A percentile compares a stretch with the other conserved stretches of the same genome.
Evolutionary conservation across 2,329 filamentous ascomycete genomes (phyloP).

Genomic region (Colletotrichum sansevieriae): DNA sequence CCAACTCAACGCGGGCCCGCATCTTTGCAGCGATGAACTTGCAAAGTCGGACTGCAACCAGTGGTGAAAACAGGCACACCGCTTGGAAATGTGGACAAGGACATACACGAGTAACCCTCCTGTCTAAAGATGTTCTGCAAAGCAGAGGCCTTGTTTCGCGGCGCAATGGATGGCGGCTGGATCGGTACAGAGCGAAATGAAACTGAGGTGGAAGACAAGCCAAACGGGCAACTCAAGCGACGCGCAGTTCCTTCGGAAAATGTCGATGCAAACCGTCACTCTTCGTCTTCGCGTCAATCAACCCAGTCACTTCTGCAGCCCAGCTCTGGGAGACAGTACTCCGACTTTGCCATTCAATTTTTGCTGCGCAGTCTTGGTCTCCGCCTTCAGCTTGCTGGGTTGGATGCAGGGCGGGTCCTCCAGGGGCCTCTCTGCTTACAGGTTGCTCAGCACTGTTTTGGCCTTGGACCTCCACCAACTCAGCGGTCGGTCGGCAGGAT

Average conservation of each 20-base stretch:
- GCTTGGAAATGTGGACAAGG: constrained; percentile 42
- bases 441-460: constrained; percentile 20
- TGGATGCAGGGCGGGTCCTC: constrained; percentile 26
- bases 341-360: constrained; percentile 26
- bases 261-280: constrained; percentile 32
- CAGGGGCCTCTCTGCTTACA: constrained; percentile 30
- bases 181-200: constrained; percentile 5
- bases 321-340: constrained; percentile 9
- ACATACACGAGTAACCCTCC: constrained; percentile 39
- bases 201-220: constrained; percentile 25
- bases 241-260: constrained; percentile 22
- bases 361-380: constrained; percentile 14
- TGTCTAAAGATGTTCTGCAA: constrained; percentile 41
- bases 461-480: constrained; percentile 29
- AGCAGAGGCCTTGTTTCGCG: constrained; percentile 39
- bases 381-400: constrained; percentile 17
- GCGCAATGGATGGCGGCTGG: constrained; percentile 35
- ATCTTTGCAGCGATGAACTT: constrained; percentile 41
- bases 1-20: constrained; percentile 37
- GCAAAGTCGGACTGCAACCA: constrained; percentile 40
- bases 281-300: constrained; percentile 34
- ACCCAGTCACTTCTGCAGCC: constrained; percentile 13
- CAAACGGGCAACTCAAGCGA: constrained; percentile 23
- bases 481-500: constrained; percentile 35
- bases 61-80: constrained; percentile 29